Evolutionary conservation across 768 basidiomycete genomes (phyloP).

Genomic region (Rhodotorula sphaerocarpa): DNA sequence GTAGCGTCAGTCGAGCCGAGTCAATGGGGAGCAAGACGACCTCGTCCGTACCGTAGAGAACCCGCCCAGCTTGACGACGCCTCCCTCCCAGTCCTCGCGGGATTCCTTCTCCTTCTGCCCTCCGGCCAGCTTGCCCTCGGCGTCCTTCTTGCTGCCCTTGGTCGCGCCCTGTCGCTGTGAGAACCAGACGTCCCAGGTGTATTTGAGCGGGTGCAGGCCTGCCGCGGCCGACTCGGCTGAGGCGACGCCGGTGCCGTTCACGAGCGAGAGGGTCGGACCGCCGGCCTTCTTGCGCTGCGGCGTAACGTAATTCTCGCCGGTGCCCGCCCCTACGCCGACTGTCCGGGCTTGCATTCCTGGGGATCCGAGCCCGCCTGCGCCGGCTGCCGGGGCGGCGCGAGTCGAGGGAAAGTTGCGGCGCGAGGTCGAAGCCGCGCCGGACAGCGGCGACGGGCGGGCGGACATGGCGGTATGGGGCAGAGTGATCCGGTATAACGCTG

Average conservation of each 20-base stretch:
- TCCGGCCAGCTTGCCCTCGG: conserved; percentile 2
- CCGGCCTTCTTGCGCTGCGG: conserved; percentile 9
- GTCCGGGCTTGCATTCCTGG: background rate
- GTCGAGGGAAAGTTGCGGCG: conserved; percentile 3
- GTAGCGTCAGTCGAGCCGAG: background rate
- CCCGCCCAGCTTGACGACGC: conserved; percentile 32
- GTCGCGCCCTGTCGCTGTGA: conserved; percentile 21
- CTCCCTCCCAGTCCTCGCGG: conserved; percentile 32
- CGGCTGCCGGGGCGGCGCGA: too few relatives aligned
- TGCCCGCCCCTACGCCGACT: background rate
- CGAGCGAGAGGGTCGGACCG: conserved; percentile 29
- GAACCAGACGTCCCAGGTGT: conserved; percentile 34
- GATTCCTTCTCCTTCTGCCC: conserved; percentile 23
- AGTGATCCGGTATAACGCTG: too few relatives aligned
- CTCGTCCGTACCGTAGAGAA: conserved; percentile 28
- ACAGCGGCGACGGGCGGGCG: conserved; percentile 15
- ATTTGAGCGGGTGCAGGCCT: conserved; percentile 30
- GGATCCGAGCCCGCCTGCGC: background rate
- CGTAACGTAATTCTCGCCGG: background rate
- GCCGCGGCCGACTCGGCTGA: background rate
- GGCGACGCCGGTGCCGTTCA: background rate
- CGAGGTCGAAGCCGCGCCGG: background rate
- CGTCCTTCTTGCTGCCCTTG: conserved; percentile 28
- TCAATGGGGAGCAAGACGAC: background rate
- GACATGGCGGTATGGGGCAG: conserved; percentile 13